phyloP scores from a whole-genome alignment of 176 grass and related monocot genomes.

The Themeda triandra region DNA sequence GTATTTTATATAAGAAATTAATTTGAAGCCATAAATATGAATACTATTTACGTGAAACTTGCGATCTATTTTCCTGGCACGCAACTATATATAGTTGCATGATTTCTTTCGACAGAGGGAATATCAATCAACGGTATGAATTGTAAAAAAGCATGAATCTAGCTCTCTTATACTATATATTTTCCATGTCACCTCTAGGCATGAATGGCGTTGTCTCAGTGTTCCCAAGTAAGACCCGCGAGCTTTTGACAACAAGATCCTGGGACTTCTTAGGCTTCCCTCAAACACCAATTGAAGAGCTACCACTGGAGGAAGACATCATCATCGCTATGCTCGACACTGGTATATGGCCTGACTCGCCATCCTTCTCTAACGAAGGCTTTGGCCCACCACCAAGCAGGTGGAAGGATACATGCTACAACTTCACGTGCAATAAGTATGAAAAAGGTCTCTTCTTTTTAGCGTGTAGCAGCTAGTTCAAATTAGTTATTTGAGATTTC shows the following conservation, averaged over 20 bases:
- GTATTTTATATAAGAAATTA: no score
- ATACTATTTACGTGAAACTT: no score
- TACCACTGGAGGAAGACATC: slow-evolving; percentile 26
- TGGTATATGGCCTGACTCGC: slow-evolving; percentile 47
- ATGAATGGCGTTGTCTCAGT: slow-evolving; percentile 34
- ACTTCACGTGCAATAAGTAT: slow-evolving; percentile 46
- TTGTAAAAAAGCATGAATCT: no score
- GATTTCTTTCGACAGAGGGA: no score
- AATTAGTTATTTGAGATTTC: no score
- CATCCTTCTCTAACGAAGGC: slow-evolving; percentile 40
- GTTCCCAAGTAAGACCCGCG: slow-evolving; percentile 23
- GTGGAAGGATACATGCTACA: slow-evolving; percentile 40
- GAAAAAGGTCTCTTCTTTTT: not conserved
- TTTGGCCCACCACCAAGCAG: slow-evolving; percentile 31
- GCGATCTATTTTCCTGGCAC: no score
- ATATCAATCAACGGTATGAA: no score
- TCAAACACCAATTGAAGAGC: not conserved
- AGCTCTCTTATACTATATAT: no score
- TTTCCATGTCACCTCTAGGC: not conserved
- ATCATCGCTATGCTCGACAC: slow-evolving; percentile 46
- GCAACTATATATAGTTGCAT: no score
- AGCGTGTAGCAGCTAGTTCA: no score
- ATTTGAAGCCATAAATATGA: no score
- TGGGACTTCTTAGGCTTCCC: slow-evolving; percentile 53
- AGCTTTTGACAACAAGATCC: slow-evolving; percentile 42